Evolutionary conservation across 208 protist species (phyloP), one percentile per base, ranked within the genome.

Genomic region (Leishmania mexicana): DNA sequence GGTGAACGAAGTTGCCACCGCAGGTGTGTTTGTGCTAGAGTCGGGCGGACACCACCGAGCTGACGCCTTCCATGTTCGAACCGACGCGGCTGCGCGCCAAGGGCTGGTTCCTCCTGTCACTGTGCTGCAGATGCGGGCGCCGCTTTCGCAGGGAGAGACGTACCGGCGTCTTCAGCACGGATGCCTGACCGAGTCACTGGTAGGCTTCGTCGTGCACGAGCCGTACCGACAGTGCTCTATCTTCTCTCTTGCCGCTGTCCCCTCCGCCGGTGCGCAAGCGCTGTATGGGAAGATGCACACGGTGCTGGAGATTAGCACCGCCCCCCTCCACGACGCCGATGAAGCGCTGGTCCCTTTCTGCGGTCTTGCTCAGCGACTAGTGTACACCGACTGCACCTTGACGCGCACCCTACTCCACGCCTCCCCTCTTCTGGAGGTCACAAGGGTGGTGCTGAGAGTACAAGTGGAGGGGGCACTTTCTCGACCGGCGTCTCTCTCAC

Each of bases 241-340:
- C 31, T 85, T 85, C 19, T 42, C 65, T 60, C 57, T 88, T 21
- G 21, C 73, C 13, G 42, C 77, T 0, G 31, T 82, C 19, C 76
- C 42, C 51, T 60, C 64, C 38, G 2, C 76, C 2, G 35, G 60
- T n/a, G 35, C 28, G 24, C 7, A 42, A 45, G 31, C 31, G 6
- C 7, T 51, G n/a, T 53, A 72, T 24, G 70, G 47, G 15, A 75
- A 53, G 65, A 75, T 83, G 60, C 79, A 62, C 1, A 75, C 86
- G 75, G 67, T 94, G 51, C 81, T 92, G 54, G 90, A 92, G 79
- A 80, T 84, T 67, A 78, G 62, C 38, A 89, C 83, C 8, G 15
- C 64, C 15, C 17, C 60, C 7, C 76, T 89, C 10, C 73, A 84
- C 45, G 87, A 90, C 57, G 81, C 85, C 2, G 84, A 86, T 76